Base-by-base conservation (phyloP, 164 flowering plant genomes). In the Sextonia rubra region DNA sequence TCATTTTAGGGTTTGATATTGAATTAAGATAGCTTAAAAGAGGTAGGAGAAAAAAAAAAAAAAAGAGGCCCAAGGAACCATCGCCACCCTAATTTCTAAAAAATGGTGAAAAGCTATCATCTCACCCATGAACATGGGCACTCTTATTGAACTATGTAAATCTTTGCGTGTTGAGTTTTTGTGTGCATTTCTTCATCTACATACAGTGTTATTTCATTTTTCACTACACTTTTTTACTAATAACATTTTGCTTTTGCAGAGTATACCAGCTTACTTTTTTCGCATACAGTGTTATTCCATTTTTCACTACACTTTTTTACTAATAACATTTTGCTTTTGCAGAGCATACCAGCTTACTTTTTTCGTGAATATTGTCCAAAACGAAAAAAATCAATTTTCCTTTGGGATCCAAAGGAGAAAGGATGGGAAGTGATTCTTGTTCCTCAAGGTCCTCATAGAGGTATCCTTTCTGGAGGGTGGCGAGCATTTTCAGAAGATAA, bases 401-500 rank as follows among this genome's bases (percentile, higher is more conserved):
- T 18, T 29, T 17, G 14, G 1, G 25, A 9, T 29, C 48, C 64
- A 26, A 20, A 56, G 23, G 58, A 5, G 55, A 68, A 26, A 47
- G 25, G 11, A 1, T 44, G 56, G 70, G 55, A 68, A 68, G 49
- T 44, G 17, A 22, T n/a, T 68, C 22, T 15, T 22, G 20, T 12
- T 68, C 14, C 12, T 61, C 64, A 2, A 4, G n/a, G 12, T n/a
- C 60, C 18, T 56, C 7, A 6, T 25, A 32, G 14, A 25, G 26
- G 60, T 64, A 61, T 22, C 14, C 8, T 17, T 5, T 48, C 30
- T 52, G 64, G 9, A 12, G 77, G 77, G 6, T 75, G 77, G 77
- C 17, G 20, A 23, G 23, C n/a, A 3, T 69, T 75, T 55, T 12
- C 37, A 5, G 4, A 6, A n/a, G 29, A 15, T 8, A 27, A 75